These are phyloP conservation scores for Salix dunnii DNA, from an alignment of 345 rosid species.

Conservation along the genomic window DNA sequence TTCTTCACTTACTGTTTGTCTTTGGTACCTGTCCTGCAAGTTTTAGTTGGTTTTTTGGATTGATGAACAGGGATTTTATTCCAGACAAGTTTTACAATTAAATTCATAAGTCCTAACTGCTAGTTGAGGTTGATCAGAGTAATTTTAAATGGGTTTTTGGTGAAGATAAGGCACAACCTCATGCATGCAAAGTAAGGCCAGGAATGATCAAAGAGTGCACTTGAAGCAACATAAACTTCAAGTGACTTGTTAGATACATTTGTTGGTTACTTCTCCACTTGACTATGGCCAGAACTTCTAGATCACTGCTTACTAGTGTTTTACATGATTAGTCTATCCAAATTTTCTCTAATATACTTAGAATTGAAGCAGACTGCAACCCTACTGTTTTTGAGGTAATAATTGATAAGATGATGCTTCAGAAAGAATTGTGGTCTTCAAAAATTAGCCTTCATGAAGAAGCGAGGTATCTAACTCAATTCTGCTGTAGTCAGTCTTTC, in stretches of 20 bases:
- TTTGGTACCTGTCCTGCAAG: neutral
- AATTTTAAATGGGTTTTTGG: neutral
- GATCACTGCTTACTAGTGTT: constrained; percentile 6
- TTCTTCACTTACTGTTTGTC: neutral
- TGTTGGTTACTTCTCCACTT: constrained; percentile 18
- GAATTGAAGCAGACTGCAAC: constrained; percentile 16
- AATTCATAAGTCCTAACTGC: neutral
- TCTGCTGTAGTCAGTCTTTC: neutral
- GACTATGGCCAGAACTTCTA: too few relatives aligned
- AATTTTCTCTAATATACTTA: constrained; percentile 8
- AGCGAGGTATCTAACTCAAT: neutral
- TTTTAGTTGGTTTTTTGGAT: neutral
- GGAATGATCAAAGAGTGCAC: constrained; percentile 33
- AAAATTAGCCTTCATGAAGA: neutral
- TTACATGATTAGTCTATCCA: constrained; percentile 6
- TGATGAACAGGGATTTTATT: neutral
- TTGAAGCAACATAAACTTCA: constrained; percentile 34
- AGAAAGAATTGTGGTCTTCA: neutral
- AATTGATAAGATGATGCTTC: constrained; percentile 1
- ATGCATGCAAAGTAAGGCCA: constrained; percentile 11
- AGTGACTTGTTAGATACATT: constrained; percentile 22
- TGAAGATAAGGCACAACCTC: constrained; percentile 4
- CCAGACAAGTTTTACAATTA: neutral
- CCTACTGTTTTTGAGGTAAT: constrained; percentile 7
- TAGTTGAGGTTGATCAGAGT: neutral